phyloP scores from a whole-genome alignment of 1,284 basidiomycete species.

The Irpex sp. region DNA sequence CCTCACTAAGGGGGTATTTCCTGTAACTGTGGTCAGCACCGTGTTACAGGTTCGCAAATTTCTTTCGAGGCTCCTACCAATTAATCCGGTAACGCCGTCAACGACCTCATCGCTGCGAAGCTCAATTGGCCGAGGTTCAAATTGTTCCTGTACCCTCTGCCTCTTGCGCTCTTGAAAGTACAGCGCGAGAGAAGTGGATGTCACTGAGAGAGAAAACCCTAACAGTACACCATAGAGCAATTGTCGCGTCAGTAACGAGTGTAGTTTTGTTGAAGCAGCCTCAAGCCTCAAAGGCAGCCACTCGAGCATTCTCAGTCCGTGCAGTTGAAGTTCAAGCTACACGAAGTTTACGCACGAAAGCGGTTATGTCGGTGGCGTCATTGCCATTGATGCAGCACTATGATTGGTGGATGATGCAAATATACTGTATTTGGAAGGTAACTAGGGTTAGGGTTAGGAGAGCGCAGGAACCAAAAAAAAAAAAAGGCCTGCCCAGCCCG shows the following conservation, averaged over 20 bases:
- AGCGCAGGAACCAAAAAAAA: conserved; percentile 20
- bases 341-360: not conserved
- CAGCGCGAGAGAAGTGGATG: conserved; percentile 54
- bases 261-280: not conserved
- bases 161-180: conserved; percentile 46
- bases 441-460: conserved; percentile 30
- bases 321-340: not conserved
- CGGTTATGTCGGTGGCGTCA: not conserved
- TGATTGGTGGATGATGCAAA: not conserved
- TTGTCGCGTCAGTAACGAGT: conserved; percentile 28
- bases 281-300: not conserved
- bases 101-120: conserved; percentile 73
- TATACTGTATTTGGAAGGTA: not conserved
- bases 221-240: conserved; percentile 64
- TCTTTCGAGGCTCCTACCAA: conserved; percentile 51
- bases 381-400: not conserved
- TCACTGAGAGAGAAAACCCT: conserved; percentile 68
- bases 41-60: not conserved
- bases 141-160: conserved; percentile 31
- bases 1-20: conserved; percentile 91
- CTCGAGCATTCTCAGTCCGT: not conserved
- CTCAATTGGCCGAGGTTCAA: conserved; percentile 66
- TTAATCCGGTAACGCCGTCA: conserved; percentile 75
- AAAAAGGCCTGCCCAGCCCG: conserved; percentile 32
- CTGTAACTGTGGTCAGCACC: conserved; percentile 34